Percentiles rank a stretch among this genome's conserved stretches.
Conservation (phyloP, 164 flowering plant species). For the Umbilicus rupestris region DNA sequence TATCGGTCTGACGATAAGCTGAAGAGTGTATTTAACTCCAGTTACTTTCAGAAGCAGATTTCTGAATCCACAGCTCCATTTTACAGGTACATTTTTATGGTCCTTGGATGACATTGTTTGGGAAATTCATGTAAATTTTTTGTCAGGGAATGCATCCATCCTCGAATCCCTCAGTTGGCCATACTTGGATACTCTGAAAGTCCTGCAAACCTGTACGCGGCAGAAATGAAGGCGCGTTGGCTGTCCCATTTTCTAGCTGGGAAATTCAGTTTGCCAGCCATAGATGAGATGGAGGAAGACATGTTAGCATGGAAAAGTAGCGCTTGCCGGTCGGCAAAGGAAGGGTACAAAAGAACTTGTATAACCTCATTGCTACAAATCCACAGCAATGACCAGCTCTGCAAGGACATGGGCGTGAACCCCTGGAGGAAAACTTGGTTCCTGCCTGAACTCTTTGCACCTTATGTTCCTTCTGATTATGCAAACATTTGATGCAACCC, state of each 20-base stretch:
- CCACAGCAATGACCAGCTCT: slow-evolving; percentile 33
- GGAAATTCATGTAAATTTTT: too few relatives aligned
- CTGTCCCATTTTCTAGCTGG: slow-evolving; percentile 30
- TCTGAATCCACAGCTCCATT: slow-evolving; percentile 28
- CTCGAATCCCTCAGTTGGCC: slow-evolving; percentile 41
- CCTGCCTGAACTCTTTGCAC: slow-evolving; percentile 22
- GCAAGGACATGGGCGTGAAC: slow-evolving; percentile 37
- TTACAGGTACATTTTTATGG: slow-evolving; percentile 21
- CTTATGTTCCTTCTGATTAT: slow-evolving; percentile 31
- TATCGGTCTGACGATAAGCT: slow-evolving; percentile 34
- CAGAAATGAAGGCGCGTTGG: slow-evolving; percentile 36
- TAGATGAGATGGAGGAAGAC: slow-evolving; percentile 35
- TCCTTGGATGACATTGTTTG: too few relatives aligned
- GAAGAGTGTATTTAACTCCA: slow-evolving; percentile 24
- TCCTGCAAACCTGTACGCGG: slow-evolving; percentile 16
- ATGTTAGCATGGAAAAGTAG: slow-evolving; percentile 23
- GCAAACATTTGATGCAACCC: not conserved
- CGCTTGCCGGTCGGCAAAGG: slow-evolving; percentile 14
- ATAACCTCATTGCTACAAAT: slow-evolving; percentile 18
- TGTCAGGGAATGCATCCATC: slow-evolving; percentile 40
- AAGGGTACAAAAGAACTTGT: slow-evolving; percentile 20
- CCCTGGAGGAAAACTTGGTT: slow-evolving; percentile 31
- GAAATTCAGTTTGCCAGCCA: slow-evolving; percentile 25
- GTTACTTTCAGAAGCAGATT: slow-evolving; percentile 21
- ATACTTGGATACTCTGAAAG: slow-evolving; percentile 32